Base-by-base conservation (phyloP, 495 filamentous ascomycete genomes). In the Xanthoparmelia taractica region DNA sequence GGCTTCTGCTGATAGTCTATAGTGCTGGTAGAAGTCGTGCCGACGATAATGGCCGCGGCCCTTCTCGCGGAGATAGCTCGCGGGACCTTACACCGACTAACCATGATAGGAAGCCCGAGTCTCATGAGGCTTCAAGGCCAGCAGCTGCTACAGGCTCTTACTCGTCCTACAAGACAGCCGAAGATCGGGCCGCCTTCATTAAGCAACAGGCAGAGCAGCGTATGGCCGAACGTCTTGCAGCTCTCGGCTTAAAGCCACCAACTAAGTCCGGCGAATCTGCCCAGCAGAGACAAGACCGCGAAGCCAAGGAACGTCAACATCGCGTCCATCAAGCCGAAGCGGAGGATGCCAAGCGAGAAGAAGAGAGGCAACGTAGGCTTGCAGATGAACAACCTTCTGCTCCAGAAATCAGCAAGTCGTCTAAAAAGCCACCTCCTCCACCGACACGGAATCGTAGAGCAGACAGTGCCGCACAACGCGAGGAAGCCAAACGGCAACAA, bases 161-260 rank as follows among this genome's bases (percentile, higher is more conserved):
- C 64, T 83, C 87, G 4, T 80, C 87, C n/a, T 92, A 90, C 73
- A 89, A 88, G 70, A 95, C 92, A 2, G 86, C 92, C 7, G 92
- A 97, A 70, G 93, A 97, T 65, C 84, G 95, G 47, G 92, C 95
- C 33, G 91, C 95, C 8, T 96, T 92, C 73, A 96, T 97, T 66
- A 94, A 94, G 72, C 91, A 97, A 73, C 92, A 96, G 72, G 95
- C 95, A 17, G 92, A 97, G 73, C 90, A 91, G 71, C 88, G 92
- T 54, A 97, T 99, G 88, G 92, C 93, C n/a, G 95, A 97, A 73
- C 85, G 94, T 57, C 85, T 99, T 66, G 95, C 95, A 52, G 94
- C 93, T 55, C 83, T 96, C 61, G 94, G 94, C 23, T 83, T 99
- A 67, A 94, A 91, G 70, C 84, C 92, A 34, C 84, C 89, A 36